phyloP scores from a whole-genome alignment of 2,329 filamentous ascomycete species.

The Emmonsiellopsis sp. region DNA sequence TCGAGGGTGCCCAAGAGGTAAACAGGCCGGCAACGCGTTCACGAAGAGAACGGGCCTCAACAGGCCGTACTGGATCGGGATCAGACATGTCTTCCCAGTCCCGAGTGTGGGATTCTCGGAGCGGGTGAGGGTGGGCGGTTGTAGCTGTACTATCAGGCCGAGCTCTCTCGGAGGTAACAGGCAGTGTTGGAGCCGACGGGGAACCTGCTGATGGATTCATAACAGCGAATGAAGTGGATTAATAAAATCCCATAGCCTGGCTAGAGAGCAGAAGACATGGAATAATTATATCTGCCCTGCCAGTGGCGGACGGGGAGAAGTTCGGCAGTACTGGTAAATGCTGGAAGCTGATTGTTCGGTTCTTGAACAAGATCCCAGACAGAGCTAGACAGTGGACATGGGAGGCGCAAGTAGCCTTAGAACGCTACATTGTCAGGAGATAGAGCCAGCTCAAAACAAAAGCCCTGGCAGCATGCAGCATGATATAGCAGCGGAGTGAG shows the following conservation, averaged over 20 bases:
- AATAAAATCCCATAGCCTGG: background rate
- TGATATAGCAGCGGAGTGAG: too few species aligned
- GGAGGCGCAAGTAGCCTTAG: background rate
- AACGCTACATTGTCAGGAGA: background rate
- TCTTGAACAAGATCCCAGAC: background rate
- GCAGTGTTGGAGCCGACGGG: background rate
- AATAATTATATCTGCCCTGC: background rate
- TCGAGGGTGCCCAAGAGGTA: conserved; percentile 12
- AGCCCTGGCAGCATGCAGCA: too few species aligned
- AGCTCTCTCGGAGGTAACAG: background rate
- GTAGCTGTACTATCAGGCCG: background rate
- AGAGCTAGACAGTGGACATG: background rate
- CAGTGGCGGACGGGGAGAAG: background rate
- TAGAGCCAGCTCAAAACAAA: too few species aligned
- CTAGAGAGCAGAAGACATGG: background rate
- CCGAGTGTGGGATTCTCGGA: conserved; percentile 2
- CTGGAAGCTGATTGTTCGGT: too few species aligned
- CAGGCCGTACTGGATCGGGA: conserved; percentile 12
- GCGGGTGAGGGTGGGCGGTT: background rate
- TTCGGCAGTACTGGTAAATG: background rate
- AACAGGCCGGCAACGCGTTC: conserved; percentile 23
- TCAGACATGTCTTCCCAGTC: conserved; percentile 18
- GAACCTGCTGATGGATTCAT: background rate
- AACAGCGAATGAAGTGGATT: background rate
- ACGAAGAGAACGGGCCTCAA: conserved; percentile 20